A percentile compares a stretch with the other conserved stretches of the same genome.
Evolutionary conservation across 768 basidiomycete species (phyloP).

Genomic region (Lentinula detonsa): DNA sequence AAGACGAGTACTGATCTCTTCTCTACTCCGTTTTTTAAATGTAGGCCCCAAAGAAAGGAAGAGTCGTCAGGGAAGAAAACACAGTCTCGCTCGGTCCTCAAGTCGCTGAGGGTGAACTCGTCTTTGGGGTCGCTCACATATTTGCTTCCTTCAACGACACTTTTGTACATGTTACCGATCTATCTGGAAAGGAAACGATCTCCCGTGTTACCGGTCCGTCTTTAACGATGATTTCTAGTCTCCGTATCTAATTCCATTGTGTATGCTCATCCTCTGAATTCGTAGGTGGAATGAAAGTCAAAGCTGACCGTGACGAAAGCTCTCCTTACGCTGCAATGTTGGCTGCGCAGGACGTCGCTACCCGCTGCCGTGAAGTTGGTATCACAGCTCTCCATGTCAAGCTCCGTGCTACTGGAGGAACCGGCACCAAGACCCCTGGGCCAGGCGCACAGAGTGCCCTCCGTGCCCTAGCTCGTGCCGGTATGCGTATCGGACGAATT

Average conservation of each 20-base stretch:
- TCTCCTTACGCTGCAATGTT: slow-evolving; percentile 97
- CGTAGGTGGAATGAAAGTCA: slow-evolving; percentile 98
- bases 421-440: slow-evolving; percentile 97
- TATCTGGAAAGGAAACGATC: slow-evolving; percentile 98
- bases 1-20: neutral
- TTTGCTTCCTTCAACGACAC: slow-evolving; percentile 99
- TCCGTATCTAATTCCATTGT: neutral
- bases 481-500: slow-evolving; percentile 97
- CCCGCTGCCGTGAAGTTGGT: slow-evolving; percentile 96
- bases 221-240: neutral
- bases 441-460: slow-evolving; percentile 98
- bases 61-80: slow-evolving; percentile 72
- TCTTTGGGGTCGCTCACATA: slow-evolving; percentile 98
- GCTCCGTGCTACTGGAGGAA: slow-evolving; percentile 96
- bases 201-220: slow-evolving; percentile 89
- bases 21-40: slow-evolving; percentile 1
- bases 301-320: slow-evolving; percentile 99
- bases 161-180: slow-evolving; percentile 98
- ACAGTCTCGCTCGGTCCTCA: slow-evolving; percentile 92
- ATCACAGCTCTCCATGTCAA: slow-evolving; percentile 99
- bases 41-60: slow-evolving; percentile 81
- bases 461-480: slow-evolving; percentile 95
- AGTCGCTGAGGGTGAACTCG: slow-evolving; percentile 92
- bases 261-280: neutral
- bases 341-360: slow-evolving; percentile 95